Evolutionary conservation across 2,329 filamentous ascomycete genomes (phyloP).

Genomic region (Teratosphaeria viscida): DNA sequence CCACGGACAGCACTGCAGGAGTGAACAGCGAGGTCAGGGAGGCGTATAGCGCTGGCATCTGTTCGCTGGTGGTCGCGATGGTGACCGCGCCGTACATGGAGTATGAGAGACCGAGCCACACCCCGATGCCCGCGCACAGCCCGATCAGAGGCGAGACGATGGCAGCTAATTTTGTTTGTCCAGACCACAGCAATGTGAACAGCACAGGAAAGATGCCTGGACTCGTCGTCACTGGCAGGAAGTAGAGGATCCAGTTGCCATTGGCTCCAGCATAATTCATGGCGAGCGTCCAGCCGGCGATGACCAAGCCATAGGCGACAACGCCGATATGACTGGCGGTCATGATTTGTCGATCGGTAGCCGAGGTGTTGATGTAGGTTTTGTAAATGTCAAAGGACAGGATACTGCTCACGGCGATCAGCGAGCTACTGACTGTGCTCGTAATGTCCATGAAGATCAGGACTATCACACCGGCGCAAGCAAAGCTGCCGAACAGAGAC

Average conservation of each 20-base stretch:
- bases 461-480: neutral
- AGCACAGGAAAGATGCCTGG: neutral
- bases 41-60: neutral
- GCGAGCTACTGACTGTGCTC: neutral
- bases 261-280: neutral
- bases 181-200: neutral
- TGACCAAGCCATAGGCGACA: neutral
- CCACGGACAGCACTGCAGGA: neutral
- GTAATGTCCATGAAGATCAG: neutral
- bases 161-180: neutral
- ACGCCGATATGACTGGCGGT: neutral
- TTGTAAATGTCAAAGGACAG: neutral
- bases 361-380: neutral
- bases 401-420: neutral
- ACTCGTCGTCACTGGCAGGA: neutral
- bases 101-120: neutral
- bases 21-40: neutral
- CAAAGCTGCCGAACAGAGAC: neutral
- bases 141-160: neutral
- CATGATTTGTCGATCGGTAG: neutral
- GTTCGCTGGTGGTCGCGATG: neutral
- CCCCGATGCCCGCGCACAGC: neutral
- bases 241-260: neutral
- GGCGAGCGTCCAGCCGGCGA: neutral
- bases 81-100: neutral